Conservation (phyloP, 441 rosid genomes). For the Gossypium trilobum region DNA sequence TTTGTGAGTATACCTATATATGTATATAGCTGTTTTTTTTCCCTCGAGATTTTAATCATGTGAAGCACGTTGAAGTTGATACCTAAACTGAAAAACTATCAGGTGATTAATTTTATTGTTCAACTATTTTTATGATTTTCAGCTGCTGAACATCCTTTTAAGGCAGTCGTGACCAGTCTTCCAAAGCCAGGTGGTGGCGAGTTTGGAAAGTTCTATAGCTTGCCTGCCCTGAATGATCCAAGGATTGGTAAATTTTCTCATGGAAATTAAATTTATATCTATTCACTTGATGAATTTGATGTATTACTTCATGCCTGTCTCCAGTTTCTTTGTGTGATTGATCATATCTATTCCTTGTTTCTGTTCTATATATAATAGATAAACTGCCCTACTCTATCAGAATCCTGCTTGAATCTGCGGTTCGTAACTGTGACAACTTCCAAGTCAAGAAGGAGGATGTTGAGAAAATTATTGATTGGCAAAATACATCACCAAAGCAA, state of each 20-base stretch:
- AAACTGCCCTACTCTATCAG: constrained; percentile 88
- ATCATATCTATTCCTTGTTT: constrained; percentile 5
- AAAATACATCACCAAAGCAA: constrained; percentile 75
- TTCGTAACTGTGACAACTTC: constrained; percentile 93
- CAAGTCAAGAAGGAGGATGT: constrained; percentile 90
- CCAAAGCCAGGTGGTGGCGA: constrained; percentile 98
- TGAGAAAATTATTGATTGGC: constrained; percentile 95
- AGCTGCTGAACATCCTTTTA: constrained; percentile 86
- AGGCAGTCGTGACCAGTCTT: constrained; percentile 68
- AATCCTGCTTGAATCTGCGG: constrained; percentile 93
- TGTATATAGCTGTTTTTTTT: neutral
- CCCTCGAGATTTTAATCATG: neutral
- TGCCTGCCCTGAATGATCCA: constrained; percentile 89
- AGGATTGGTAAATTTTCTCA: constrained; percentile 53
- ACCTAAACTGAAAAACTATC: neutral
- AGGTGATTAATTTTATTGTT: neutral
- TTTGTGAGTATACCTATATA: neutral
- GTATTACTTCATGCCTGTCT: neutral
- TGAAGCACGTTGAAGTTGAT: neutral
- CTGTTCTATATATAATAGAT: constrained; percentile 32
- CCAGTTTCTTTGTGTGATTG: neutral
- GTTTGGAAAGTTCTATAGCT: constrained; percentile 88
- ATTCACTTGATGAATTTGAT: neutral
- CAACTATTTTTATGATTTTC: constrained; percentile 21
- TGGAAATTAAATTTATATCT: neutral